Evolutionary conservation across 2,329 filamentous ascomycete genomes (phyloP).

Genomic region (Beauveria varroae): DNA sequence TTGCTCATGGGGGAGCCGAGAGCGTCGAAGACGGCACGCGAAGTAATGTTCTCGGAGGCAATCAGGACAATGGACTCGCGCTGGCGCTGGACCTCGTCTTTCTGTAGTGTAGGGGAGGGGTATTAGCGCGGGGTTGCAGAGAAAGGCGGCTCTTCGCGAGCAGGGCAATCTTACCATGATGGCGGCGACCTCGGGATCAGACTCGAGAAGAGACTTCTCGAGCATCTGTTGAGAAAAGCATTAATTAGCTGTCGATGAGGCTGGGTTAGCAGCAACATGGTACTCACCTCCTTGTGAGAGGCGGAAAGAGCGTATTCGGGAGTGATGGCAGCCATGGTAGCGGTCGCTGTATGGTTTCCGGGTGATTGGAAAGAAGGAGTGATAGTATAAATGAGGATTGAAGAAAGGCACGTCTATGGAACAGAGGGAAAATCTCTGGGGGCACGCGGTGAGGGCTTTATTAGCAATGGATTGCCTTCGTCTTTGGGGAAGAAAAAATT

Average conservation of each 20-base stretch:
- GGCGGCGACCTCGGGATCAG: conserved; percentile 87
- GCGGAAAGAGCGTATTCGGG: conserved; percentile 45
- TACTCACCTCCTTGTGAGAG: conserved; percentile 46
- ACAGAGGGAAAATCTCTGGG: not conserved
- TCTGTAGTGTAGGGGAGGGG: conserved; percentile 39
- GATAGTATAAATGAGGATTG: conserved; percentile 10
- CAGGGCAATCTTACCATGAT: conserved; percentile 69
- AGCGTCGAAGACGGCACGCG: conserved; percentile 94
- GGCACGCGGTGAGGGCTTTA: conserved; percentile 11
- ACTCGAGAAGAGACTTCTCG: conserved; percentile 86
- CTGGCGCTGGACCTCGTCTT: conserved; percentile 92
- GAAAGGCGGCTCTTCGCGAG: not conserved
- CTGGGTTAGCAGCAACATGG: conserved; percentile 1
- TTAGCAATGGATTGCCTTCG: conserved; percentile 1
- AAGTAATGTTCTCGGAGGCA: conserved; percentile 98
- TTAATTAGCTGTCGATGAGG: conserved; percentile 13
- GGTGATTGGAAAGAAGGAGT: not conserved
- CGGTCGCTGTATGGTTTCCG: conserved; percentile 9
- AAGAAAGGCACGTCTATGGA: not conserved
- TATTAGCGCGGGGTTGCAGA: conserved; percentile 22
- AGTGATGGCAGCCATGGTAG: conserved; percentile 33
- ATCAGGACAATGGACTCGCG: conserved; percentile 98
- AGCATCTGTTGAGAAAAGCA: conserved; percentile 60
- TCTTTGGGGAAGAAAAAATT: conserved; percentile 6
- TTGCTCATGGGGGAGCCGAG: conserved; percentile 93